Percentiles rank a stretch among this genome's conserved stretches.
phyloP scores from a whole-genome alignment of 139 green algal genomes.

The Asterochloris erici region DNA sequence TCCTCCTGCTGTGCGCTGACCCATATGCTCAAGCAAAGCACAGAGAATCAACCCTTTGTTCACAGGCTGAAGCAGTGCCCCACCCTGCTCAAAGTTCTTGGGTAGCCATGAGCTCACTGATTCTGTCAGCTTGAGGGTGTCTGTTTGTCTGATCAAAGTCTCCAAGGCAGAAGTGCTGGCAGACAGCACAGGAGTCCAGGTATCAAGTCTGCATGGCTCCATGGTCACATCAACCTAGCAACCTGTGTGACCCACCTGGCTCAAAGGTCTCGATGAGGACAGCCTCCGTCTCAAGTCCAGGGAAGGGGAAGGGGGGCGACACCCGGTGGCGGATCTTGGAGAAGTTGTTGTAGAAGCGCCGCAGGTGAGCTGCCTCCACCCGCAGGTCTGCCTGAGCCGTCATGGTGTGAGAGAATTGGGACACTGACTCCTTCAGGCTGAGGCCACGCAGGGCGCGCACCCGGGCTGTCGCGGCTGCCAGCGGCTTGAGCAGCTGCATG shows the following conservation, averaged over 20 bases:
- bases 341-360: slow-evolving; percentile 78
- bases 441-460: slow-evolving; percentile 46
- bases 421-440: slow-evolving; percentile 71
- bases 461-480: slow-evolving; percentile 17
- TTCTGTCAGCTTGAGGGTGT: too few species aligned
- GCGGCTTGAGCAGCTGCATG: slow-evolving; percentile 13
- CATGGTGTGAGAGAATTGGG: slow-evolving; percentile 92
- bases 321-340: slow-evolving; percentile 28
- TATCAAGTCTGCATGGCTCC: too few species aligned
- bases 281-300: slow-evolving; percentile 43
- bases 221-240: too few species aligned
- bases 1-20: too few species aligned
- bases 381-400: slow-evolving; percentile 83
- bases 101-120: too few species aligned
- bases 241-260: slow-evolving; percentile 40
- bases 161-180: too few species aligned
- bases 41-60: too few species aligned
- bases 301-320: slow-evolving; percentile 38
- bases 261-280: slow-evolving; percentile 96
- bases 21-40: too few species aligned
- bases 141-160: too few species aligned
- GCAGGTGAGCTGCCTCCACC: slow-evolving; percentile 79
- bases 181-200: too few species aligned
- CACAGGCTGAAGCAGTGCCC: too few species aligned
- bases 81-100: too few species aligned